Conservation (phyloP, 1,284 basidiomycete species). For the Macrocybe sp. region DNA sequence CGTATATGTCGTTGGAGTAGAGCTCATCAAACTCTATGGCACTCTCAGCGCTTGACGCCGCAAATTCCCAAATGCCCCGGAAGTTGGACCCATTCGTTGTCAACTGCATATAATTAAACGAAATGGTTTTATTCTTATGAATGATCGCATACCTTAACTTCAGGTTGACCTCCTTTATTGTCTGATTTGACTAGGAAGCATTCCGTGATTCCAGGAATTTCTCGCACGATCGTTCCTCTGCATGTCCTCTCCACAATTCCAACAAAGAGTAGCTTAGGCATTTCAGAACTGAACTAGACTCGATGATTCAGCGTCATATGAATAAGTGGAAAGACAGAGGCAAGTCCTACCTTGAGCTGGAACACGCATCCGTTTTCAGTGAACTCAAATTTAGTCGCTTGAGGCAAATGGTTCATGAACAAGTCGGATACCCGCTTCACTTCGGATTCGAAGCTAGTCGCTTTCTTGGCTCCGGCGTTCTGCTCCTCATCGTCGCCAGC, state of each 20-base stretch:
- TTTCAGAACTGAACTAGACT: constrained; percentile 56
- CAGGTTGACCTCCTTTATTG: constrained; percentile 37
- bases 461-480: constrained; percentile 18
- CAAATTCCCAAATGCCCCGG: constrained; percentile 86
- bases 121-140: background rate
- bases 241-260: constrained; percentile 88
- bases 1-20: constrained; percentile 95
- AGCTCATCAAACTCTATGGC: constrained; percentile 84
- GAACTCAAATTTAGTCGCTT: constrained; percentile 75
- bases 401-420: constrained; percentile 50
- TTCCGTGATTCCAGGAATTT: constrained; percentile 82
- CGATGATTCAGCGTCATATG: constrained; percentile 1
- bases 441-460: constrained; percentile 33
- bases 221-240: constrained; percentile 78
- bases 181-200: constrained; percentile 72
- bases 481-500: constrained; percentile 34
- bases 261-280: constrained; percentile 89
- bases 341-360: constrained; percentile 67
- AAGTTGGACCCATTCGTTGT: constrained; percentile 93
- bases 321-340: constrained; percentile 2
- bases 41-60: constrained; percentile 52
- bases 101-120: constrained; percentile 39
- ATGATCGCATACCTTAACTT: constrained; percentile 40
- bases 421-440: constrained; percentile 41
- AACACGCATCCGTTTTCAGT: constrained; percentile 71